A percentile compares a stretch with the other conserved stretches of the same genome.
phyloP scores from a whole-genome alignment of 176 grass and related monocot genomes.

The Echinochloa phyllopogon region DNA sequence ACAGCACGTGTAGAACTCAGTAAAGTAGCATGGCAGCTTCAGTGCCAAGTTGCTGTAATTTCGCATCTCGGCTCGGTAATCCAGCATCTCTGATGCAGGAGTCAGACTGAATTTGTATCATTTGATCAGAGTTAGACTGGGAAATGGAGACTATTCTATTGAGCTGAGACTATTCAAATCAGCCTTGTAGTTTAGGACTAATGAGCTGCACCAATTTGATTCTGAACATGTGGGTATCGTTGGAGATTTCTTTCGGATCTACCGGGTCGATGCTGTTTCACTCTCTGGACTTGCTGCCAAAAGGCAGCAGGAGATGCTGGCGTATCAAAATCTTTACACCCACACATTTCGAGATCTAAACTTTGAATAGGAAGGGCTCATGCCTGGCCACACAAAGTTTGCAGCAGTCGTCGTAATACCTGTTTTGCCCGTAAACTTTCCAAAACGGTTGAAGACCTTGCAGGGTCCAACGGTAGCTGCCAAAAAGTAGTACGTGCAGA shows the following conservation, averaged over 20 bases:
- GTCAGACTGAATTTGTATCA: background rate
- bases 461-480: background rate
- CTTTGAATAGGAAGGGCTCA: background rate
- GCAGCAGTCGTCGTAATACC: background rate
- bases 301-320: background rate
- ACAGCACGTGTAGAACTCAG: background rate
- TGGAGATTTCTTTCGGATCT: slow-evolving; percentile 32
- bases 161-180: slow-evolving; percentile 28
- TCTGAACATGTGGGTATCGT: slow-evolving; percentile 25
- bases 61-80: background rate
- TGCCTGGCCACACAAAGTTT: slow-evolving; percentile 30
- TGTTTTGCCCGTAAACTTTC: background rate
- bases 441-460: background rate
- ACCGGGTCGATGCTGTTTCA: slow-evolving; percentile 37
- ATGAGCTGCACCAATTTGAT: background rate
- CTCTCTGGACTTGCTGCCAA: slow-evolving; percentile 26
- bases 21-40: background rate
- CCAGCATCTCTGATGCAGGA: background rate
- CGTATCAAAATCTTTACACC: slow-evolving; percentile 28
- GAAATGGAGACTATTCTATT: slow-evolving; percentile 5
- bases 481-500: slow-evolving; percentile 8
- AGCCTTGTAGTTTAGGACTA: background rate
- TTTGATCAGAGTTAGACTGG: background rate
- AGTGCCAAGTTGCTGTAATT: background rate
- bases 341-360: slow-evolving; percentile 9